Percentiles rank a stretch among this genome's conserved stretches.
Conservation (phyloP, 2,329 filamentous ascomycete species). For the Ilyonectria destructans region DNA sequence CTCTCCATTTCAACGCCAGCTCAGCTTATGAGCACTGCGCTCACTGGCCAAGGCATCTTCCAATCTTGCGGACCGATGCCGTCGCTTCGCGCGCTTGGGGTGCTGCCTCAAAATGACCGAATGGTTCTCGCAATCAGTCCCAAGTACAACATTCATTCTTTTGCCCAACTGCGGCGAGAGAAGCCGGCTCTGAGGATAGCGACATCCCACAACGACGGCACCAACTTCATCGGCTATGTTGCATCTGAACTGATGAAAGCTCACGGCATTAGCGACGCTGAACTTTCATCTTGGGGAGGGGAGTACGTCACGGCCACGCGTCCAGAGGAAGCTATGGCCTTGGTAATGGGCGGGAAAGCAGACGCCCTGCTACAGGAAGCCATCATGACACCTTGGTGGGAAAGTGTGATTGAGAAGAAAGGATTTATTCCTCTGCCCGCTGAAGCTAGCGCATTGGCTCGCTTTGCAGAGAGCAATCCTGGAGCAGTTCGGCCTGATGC, state of each 20-base stretch:
- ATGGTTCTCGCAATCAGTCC: constrained; percentile 13
- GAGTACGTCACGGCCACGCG: constrained; percentile 6
- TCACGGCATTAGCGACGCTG: constrained; percentile 1
- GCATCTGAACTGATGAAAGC: constrained; percentile 10
- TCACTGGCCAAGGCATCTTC: constrained; percentile 11
- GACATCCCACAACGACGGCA: constrained; percentile 12
- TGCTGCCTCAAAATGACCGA: constrained; percentile 12
- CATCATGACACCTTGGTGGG: constrained; percentile 22
- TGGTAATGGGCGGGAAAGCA: constrained; percentile 5
- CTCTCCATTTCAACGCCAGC: constrained; percentile 11
- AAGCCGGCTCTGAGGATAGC: constrained; percentile 9
- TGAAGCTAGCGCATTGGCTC: not conserved
- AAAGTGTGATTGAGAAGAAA: constrained; percentile 1
- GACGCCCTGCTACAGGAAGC: constrained; percentile 13
- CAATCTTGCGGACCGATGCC: constrained; percentile 4
- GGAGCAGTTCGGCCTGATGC: not conserved
- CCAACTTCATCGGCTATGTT: constrained; percentile 18
- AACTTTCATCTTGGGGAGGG: constrained; percentile 4
- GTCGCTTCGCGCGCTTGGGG: constrained; percentile 8
- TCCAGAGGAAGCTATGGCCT: constrained; percentile 9
- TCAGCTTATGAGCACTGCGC: not conserved
- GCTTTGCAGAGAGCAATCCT: not conserved
- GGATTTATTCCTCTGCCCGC: constrained; percentile 6
- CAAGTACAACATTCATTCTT: constrained; percentile 8
- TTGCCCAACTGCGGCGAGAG: constrained; percentile 2